These are phyloP conservation scores for Aspergillus spinulosporus DNA, from an alignment of 2,329 filamentous ascomycete genomes.

Conservation along the genomic window DNA sequence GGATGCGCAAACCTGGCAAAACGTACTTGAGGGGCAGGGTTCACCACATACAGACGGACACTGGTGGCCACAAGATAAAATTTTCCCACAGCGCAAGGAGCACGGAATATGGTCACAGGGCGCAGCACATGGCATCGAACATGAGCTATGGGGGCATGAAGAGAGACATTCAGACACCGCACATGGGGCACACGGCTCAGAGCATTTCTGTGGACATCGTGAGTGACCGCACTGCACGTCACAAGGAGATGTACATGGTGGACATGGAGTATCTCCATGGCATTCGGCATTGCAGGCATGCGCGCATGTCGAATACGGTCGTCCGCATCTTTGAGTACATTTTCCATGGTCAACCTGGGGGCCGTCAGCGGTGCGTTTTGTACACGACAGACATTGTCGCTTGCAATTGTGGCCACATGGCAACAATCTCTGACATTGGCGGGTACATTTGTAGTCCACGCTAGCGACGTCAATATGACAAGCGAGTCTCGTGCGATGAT, in stretches of 20 bases:
- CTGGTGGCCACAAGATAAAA: constrained; percentile 60
- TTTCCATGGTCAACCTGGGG: constrained; percentile 47
- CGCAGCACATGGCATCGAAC: constrained; percentile 62
- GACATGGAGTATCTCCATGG: constrained; percentile 46
- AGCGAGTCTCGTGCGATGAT: constrained; percentile 52
- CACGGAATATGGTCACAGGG: constrained; percentile 70
- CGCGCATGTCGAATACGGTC: constrained; percentile 55
- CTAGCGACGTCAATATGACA: constrained; percentile 53
- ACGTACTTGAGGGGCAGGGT: constrained; percentile 52
- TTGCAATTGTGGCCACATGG: constrained; percentile 62
- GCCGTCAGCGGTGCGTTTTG: constrained; percentile 29
- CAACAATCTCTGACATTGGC: constrained; percentile 49
- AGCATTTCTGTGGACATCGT: constrained; percentile 56
- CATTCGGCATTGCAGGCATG: constrained; percentile 57
- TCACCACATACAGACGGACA: constrained; percentile 69
- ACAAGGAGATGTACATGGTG: constrained; percentile 45
- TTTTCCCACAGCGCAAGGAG: constrained; percentile 56
- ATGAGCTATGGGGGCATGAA: constrained; percentile 54
- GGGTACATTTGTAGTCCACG: constrained; percentile 49
- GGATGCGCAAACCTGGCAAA: constrained; percentile 59
- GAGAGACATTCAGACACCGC: constrained; percentile 57
- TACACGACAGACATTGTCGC: constrained; percentile 53
- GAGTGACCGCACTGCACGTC: constrained; percentile 60
- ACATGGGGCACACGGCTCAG: constrained; percentile 63
- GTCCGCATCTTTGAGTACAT: constrained; percentile 48